Evolutionary conservation across 1,139 yeast genomes (phyloP), one percentile per base, ranked within the genome.

Genomic region (Blastobotrys raffinosifermentans): DNA sequence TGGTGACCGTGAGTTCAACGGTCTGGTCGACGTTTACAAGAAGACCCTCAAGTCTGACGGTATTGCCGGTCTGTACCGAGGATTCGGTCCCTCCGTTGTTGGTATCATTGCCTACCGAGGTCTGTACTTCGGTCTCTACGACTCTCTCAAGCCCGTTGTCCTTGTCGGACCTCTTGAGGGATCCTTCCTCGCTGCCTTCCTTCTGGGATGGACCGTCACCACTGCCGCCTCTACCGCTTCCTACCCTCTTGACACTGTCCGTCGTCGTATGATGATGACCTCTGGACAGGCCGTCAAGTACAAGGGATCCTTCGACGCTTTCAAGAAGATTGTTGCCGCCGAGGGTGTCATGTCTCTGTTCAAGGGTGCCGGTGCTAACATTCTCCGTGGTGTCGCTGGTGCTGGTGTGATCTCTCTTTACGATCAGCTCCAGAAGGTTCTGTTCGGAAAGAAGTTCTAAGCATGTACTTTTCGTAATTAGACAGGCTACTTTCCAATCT

Each of bases 181-280:
- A 58, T 69, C 70, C 58, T 79, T 80, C 77, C 63, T 75, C 47
- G 86, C 86, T 54, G 75, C 86, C 48, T 80, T 80, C 81, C 60
- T 73, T 57, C 74, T 80, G 61, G 87, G 86, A 63, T 80, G 87
- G 87, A 71, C 72, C 59, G 85, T 80, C 54, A 79, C 85, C 66
- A 78, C 83, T 54, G 80, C 77, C 69, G 81, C 86, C 57, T 80
- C 85, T 57, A 76, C 83, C 51, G 84, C 83, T 59, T 78, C 85
- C 57, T 79, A 79, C 74, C 86, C 86, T 66, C 75, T 79, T 63
- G 86, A 79, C 69, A 79, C 86, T 59, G 80, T 79, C 63, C 79
- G 86, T 75, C 79, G 87, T 74, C 79, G 86, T 73, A 80, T 80
- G 86, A 80, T 80, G 86, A 79, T 80, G 84, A 80, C 87, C 54